These are phyloP conservation scores for Phytophthora citrophthora DNA, from an alignment of 352 stramenopile genomes.

Conservation along the genomic window DNA sequence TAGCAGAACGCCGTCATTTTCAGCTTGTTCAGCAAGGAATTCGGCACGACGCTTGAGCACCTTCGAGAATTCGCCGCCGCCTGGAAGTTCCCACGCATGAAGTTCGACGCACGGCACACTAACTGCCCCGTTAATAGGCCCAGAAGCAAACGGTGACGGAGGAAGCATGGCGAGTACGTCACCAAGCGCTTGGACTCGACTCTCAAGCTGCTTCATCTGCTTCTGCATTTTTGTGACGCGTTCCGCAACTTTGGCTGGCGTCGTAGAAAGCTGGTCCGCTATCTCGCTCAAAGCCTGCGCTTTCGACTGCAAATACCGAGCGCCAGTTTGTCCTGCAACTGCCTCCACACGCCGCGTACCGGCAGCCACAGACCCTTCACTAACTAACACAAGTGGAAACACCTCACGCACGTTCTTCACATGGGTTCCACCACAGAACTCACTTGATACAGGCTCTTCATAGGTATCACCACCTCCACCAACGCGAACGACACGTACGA, in stretches of 20 bases:
- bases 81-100: slow-evolving; percentile 32
- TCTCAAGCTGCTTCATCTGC: slow-evolving; percentile 72
- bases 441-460: slow-evolving; percentile 39
- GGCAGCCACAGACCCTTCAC: slow-evolving; percentile 78
- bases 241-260: slow-evolving; percentile 63
- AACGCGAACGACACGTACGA: slow-evolving; percentile 78
- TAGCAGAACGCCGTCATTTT: slow-evolving; percentile 43
- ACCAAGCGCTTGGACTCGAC: slow-evolving; percentile 50
- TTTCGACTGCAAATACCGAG: slow-evolving; percentile 67
- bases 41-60: slow-evolving; percentile 71
- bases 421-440: slow-evolving; percentile 87
- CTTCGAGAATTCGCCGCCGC: slow-evolving; percentile 48
- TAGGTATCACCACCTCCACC: slow-evolving; percentile 18
- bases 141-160: slow-evolving; percentile 39
- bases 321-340: slow-evolving; percentile 56
- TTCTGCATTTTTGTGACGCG: slow-evolving; percentile 75
- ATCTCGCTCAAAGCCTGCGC: slow-evolving; percentile 52
- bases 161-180: slow-evolving; percentile 57
- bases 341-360: slow-evolving; percentile 81
- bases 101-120: slow-evolving; percentile 38
- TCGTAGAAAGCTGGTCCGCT: slow-evolving; percentile 66
- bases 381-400: slow-evolving; percentile 80
- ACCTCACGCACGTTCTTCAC: slow-evolving; percentile 49
- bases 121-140: slow-evolving; percentile 25
- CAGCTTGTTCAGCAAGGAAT: slow-evolving; percentile 43